Evolutionary conservation across 805 yeast genomes (phyloP), one percentile per base, ranked within the genome.

Genomic region (Millerozyma acaciae): DNA sequence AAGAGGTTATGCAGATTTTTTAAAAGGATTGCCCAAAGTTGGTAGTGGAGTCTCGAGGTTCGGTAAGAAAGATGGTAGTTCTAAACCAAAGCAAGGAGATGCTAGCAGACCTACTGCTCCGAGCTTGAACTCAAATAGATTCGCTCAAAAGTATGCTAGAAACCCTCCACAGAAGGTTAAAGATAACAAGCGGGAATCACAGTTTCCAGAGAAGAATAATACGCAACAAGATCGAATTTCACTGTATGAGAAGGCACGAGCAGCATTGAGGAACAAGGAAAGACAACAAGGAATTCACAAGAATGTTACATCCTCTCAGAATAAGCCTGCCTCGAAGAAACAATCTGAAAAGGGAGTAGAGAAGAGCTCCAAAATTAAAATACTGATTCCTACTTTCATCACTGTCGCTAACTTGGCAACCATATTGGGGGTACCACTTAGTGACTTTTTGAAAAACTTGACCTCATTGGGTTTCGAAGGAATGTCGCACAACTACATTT

Each of bases 381-480:
- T 66, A 26, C 47, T 53, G n/a, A 66, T 90, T 19, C 96, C 97
- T 1, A 73, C 83, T 7, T 88, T 82, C 48, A 70, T 86, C 4
- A 76, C 94, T 0, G 84, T 90, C 2, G 70, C 90, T 3, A 84
- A 88, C 42, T 65, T 90, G 27, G 83, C 97, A 0, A 76, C 81
- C 22, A 65, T 84, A 13, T 56, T 93, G 42, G 72, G 75, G 35
- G 75, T 84, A 8, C 74, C 88, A 12, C 73, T 83, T 16, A 75
- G 75, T 16, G 70, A 66, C 9, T 64, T 93, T 4, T 65, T 82
- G 30, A 56, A 57, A 21, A 78, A 76, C 33, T 65, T 90, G 60
- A 61, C 64, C 33, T 73, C 63, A 1, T 64, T 87, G 46, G 97
- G 97, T 0, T 89, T 84, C 52, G 82, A 81, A 37, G 68, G 68